Conservation (phyloP, 805 yeast species). For the Brettanomyces nanus region DNA sequence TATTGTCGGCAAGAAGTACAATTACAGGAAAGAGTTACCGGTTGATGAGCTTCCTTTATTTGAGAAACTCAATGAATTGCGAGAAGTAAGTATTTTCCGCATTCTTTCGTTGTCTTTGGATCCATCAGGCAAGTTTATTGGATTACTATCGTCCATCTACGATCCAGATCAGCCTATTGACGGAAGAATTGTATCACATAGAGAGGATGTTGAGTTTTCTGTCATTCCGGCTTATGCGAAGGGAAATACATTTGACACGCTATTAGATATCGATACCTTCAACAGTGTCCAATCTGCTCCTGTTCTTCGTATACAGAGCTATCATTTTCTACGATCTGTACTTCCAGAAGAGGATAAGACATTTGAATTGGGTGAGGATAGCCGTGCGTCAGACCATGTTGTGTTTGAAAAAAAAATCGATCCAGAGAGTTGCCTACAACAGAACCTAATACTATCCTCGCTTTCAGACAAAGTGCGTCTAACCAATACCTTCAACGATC, state of each 20-base stretch:
- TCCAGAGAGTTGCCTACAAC: neutral
- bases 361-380: neutral
- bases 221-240: constrained; percentile 2
- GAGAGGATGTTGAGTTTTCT: constrained; percentile 2
- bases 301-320: constrained; percentile 1
- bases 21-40: constrained; percentile 8
- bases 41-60: constrained; percentile 9
- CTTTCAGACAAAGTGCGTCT: constrained; percentile 1
- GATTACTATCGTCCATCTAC: constrained; percentile 4
- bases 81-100: constrained; percentile 3
- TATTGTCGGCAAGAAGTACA: constrained; percentile 1
- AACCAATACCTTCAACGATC: neutral
- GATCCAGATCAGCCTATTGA: constrained; percentile 4
- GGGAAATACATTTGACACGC: neutral
- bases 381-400: neutral
- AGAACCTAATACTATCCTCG: constrained; percentile 2
- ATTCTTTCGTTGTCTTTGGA: constrained; percentile 7
- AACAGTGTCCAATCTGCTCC: constrained; percentile 10
- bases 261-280: constrained; percentile 1
- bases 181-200: neutral
- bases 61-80: constrained; percentile 9
- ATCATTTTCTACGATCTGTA: neutral
- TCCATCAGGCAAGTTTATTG: constrained; percentile 8
- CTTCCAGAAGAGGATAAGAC: neutral
- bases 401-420: neutral